phyloP scores from a whole-genome alignment of 345 rosid genomes.

The Hibiscus mutabilis region DNA sequence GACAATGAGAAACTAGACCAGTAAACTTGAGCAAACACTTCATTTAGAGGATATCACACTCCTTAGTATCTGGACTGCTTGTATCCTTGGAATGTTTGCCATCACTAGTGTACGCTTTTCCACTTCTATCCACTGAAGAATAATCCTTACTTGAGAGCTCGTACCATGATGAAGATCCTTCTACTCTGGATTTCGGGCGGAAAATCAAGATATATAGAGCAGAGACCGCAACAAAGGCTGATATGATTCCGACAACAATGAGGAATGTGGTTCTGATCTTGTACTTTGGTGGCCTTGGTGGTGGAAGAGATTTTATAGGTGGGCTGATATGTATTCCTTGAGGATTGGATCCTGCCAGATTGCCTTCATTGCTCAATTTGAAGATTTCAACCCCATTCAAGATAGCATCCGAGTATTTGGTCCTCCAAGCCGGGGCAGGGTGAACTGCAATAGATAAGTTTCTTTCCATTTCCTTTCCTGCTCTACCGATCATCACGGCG shows the following conservation, averaged over 20 bases:
- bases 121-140: background rate
- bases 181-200: background rate
- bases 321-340: background rate
- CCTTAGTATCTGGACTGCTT: background rate
- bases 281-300: background rate
- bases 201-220: conserved; percentile 2
- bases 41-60: background rate
- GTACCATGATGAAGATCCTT: background rate
- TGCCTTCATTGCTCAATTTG: conserved; percentile 16
- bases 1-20: background rate
- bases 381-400: conserved; percentile 41
- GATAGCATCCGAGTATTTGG: conserved; percentile 25
- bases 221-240: background rate
- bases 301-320: background rate
- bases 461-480: conserved; percentile 7
- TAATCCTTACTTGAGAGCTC: background rate
- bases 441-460: conserved; percentile 25
- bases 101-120: background rate
- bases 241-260: background rate
- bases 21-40: background rate
- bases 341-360: conserved; percentile 32
- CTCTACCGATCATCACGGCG: conserved; percentile 2
- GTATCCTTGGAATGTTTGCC: background rate
- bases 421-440: background rate
- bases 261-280: background rate